Conservation (phyloP, 352 stramenopile genomes). For the Pythium dissimile region DNA sequence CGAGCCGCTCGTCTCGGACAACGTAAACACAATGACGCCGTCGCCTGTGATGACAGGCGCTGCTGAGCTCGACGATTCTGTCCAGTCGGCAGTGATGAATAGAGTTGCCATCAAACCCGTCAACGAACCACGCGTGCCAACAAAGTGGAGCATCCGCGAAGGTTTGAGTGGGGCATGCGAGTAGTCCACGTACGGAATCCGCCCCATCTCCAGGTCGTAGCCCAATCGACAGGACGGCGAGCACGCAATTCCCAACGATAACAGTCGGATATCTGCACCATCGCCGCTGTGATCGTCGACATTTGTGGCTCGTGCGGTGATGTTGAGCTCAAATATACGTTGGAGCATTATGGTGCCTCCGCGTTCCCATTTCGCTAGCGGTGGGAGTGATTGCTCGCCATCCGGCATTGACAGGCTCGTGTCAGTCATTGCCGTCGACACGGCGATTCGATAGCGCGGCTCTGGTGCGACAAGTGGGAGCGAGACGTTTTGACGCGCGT, state of each 20-base stretch:
- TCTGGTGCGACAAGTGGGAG: not conserved
- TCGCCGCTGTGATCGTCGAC: not conserved
- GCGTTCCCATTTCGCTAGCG: not conserved
- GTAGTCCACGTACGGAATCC: conserved; percentile 8
- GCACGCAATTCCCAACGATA: conserved; percentile 8
- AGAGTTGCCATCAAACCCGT: not conserved
- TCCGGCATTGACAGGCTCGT: not conserved
- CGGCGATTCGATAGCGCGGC: conserved; percentile 1
- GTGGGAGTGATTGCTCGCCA: too few relatives aligned
- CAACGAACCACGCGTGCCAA: conserved; percentile 9
- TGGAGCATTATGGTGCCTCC: not conserved
- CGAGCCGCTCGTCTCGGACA: conserved; percentile 1
- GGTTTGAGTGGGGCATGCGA: not conserved
- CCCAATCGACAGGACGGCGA: conserved; percentile 9
- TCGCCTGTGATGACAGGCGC: not conserved
- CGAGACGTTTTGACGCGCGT: not conserved
- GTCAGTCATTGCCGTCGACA: not conserved
- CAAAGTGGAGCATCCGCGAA: not conserved
- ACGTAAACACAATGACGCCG: not conserved
- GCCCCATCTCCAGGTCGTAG: not conserved
- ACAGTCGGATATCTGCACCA: not conserved
- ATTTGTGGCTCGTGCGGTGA: not conserved
- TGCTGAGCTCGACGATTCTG: too few relatives aligned
- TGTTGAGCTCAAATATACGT: not conserved
- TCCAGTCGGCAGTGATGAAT: not conserved